Percentiles rank a stretch among this genome's conserved stretches.
phyloP scores from a whole-genome alignment of 177 flowering plant genomes.

The Telopea speciosissima region DNA sequence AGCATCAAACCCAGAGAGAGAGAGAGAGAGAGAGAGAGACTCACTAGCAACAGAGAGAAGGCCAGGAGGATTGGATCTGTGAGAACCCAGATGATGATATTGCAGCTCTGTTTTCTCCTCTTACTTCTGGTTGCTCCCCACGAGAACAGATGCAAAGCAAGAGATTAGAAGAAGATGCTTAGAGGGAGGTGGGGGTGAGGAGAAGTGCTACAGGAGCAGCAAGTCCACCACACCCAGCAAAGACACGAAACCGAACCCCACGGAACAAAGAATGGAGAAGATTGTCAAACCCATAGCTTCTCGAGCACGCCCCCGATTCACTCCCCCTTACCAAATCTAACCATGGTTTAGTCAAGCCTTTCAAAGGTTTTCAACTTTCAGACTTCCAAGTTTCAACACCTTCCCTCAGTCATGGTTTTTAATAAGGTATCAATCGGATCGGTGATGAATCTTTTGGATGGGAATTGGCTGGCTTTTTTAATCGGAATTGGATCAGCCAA shows the following conservation, averaged over 20 bases:
- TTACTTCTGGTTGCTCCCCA: too few relatives aligned
- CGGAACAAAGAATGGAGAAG: not conserved
- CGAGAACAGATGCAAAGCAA: too few relatives aligned
- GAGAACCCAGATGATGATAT: not conserved
- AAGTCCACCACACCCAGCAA: not conserved
- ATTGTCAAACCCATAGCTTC: not conserved
- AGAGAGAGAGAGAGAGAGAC: not conserved
- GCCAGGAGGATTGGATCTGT: not conserved
- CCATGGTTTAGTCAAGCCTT: not conserved
- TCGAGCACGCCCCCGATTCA: too few relatives aligned
- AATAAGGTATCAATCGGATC: too few relatives aligned
- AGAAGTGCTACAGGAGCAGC: not conserved
- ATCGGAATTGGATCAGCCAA: too few relatives aligned
- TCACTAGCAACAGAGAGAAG: not conserved
- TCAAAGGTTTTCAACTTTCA: not conserved
- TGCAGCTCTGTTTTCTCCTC: too few relatives aligned
- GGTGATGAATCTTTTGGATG: too few relatives aligned
- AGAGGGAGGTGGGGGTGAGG: not conserved
- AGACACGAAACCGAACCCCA: not conserved
- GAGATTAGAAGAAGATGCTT: not conserved
- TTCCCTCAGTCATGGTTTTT: too few relatives aligned
- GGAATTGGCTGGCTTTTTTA: too few relatives aligned
- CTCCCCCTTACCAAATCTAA: not conserved
- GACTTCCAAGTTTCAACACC: too few relatives aligned
- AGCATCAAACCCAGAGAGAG: not conserved